Evolutionary conservation across 2,329 filamentous ascomycete genomes (phyloP).

Genomic region (Cladophialophora bantiana): DNA sequence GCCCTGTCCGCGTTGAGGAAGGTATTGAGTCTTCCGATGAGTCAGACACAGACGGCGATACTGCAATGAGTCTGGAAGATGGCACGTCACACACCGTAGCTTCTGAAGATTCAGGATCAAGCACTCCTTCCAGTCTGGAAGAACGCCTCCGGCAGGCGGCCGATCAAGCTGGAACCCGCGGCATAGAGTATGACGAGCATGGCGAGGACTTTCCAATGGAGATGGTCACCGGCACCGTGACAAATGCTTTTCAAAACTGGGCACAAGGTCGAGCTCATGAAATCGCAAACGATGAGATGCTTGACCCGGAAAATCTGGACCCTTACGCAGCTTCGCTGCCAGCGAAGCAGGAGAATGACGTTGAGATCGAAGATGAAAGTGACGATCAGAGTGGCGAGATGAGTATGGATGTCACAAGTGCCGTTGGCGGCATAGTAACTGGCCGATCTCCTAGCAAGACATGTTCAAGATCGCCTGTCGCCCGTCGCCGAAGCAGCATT

Average conservation of each 20-base stretch:
- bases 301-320: slow-evolving; percentile 56
- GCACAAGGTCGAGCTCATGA: slow-evolving; percentile 43
- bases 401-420: slow-evolving; percentile 93
- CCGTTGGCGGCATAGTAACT: slow-evolving; percentile 76
- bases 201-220: slow-evolving; percentile 82
- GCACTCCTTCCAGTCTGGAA: slow-evolving; percentile 76
- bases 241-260: slow-evolving; percentile 58
- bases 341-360: slow-evolving; percentile 32
- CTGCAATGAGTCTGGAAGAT: slow-evolving; percentile 83
- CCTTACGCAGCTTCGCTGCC: slow-evolving; percentile 47
- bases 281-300: slow-evolving; percentile 46
- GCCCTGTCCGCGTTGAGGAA: slow-evolving; percentile 53
- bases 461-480: slow-evolving; percentile 44
- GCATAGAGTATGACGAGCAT: slow-evolving; percentile 64
- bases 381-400: slow-evolving; percentile 70
- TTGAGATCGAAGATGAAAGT: slow-evolving; percentile 50
- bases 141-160: slow-evolving; percentile 78
- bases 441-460: slow-evolving; percentile 38
- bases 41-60: slow-evolving; percentile 71
- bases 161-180: slow-evolving; percentile 75
- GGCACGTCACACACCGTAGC: slow-evolving; percentile 72
- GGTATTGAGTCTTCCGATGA: slow-evolving; percentile 59
- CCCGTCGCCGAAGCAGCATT: slow-evolving; percentile 46
- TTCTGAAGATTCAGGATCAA: slow-evolving; percentile 64
- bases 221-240: slow-evolving; percentile 68